Evolutionary conservation across 768 basidiomycete genomes (phyloP), one percentile per base, ranked within the genome.

Genomic region (Lanmaoa rubissima): DNA sequence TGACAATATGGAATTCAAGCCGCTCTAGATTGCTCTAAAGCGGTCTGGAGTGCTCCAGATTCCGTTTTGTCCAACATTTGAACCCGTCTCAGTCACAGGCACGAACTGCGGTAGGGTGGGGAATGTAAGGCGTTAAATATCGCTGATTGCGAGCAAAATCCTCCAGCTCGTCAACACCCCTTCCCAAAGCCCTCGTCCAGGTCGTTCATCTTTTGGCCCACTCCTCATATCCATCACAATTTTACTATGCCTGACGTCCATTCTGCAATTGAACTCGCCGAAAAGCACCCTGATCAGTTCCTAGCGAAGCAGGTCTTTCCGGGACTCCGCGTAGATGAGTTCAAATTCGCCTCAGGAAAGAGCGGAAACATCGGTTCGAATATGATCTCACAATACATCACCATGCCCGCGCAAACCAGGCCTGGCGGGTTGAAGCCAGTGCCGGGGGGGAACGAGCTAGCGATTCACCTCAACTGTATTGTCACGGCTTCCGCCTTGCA

Each of bases 301-400:
- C 28, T 59, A 3, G 11, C 34, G 1, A 1, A 39, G 2, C 1
- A 31, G 2, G 48, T 54, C 48, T 55, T 61, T 24, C 32, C 19
- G 1, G 41, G 9, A 3, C 45, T 51, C 34, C 4, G 19, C 8
- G 26, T 56, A 31, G 53, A 61, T 17, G 45, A 59, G 13, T 59
- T 59, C 57, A 46, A 42, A 36, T 59, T 52, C 13, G 19, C 28
- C 19, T n/a, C 5, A 14, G 57, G 43, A 21, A 17, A 13, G 31
- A 32, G 39, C 12, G 48, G 59, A n/a, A 42, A 40, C 2, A 44
- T 51, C 10, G 51, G 43, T 8, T 8, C 14, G 43, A 57, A 62
- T 31, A 61, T 46, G 54, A 52, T 61, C 31, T 61, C 59, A 3
- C 54, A 51, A 1, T 21, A 19, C 17, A 6, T 48, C 24, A n/a